Evolutionary conservation across 176 grass and related monocot genomes (phyloP).

Genomic region (Aegilops umbellulata): DNA sequence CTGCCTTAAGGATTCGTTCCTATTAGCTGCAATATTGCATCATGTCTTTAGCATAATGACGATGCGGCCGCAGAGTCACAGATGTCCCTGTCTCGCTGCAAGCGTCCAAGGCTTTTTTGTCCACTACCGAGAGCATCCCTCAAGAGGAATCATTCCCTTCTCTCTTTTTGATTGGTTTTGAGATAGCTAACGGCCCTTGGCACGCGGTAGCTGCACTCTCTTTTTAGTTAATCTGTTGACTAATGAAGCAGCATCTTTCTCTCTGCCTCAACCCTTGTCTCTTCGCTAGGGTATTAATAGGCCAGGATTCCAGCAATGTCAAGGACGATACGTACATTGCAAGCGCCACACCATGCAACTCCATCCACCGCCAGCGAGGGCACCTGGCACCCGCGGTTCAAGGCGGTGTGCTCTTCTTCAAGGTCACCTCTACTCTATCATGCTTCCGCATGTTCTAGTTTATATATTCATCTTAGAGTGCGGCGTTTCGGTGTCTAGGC

Average conservation of each 20-base stretch:
- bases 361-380: not conserved
- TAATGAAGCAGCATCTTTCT: no score
- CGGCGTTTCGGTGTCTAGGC: no score
- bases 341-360: not conserved
- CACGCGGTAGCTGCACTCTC: no score
- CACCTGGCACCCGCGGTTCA: not conserved
- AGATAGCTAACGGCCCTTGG: no score
- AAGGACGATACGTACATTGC: not conserved
- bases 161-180: no score
- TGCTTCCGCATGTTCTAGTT: no score
- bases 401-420: not conserved
- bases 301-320: not conserved
- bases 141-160: constrained; percentile 11
- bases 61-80: no score
- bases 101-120: not conserved
- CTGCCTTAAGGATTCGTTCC: no score
- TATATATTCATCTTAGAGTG: no score
- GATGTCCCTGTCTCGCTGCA: not conserved
- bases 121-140: not conserved
- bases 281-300: not conserved
- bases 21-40: no score
- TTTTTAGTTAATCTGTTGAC: not conserved
- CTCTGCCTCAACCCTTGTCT: not conserved
- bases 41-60: no score
- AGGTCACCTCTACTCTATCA: not conserved